A percentile compares a stretch with the other conserved stretches of the same genome.
phyloP scores from a whole-genome alignment of 1,284 basidiomycete species.

The Ustilago esculenta region DNA sequence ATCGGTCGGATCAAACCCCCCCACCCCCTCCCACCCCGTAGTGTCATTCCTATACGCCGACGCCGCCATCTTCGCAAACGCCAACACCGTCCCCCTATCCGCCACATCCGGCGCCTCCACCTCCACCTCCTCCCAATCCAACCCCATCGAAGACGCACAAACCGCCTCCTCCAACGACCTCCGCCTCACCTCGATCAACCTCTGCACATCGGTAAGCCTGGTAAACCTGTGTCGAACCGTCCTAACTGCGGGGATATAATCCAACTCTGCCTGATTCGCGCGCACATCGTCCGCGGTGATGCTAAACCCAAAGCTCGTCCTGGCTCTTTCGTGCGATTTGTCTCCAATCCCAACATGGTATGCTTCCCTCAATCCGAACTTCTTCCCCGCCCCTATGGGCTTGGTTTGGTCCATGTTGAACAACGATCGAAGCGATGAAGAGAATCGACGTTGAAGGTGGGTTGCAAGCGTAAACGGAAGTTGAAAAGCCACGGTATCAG shows the following conservation, averaged over 20 bases:
- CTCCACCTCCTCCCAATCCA: slow-evolving; percentile 70
- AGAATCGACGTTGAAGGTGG: slow-evolving; percentile 20
- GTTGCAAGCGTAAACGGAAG: slow-evolving; percentile 26
- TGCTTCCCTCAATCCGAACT: slow-evolving; percentile 38
- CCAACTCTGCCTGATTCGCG: slow-evolving; percentile 8
- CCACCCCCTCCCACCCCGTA: slow-evolving; percentile 33
- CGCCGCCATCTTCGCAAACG: slow-evolving; percentile 91
- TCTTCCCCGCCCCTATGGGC: no score
- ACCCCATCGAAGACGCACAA: slow-evolving; percentile 36
- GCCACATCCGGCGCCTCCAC: slow-evolving; percentile 74
- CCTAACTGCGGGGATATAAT: slow-evolving; percentile 36
- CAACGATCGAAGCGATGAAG: slow-evolving; percentile 4
- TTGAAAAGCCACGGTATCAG: slow-evolving; percentile 6
- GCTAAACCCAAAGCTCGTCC: slow-evolving; percentile 24
- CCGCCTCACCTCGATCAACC: slow-evolving; percentile 42
- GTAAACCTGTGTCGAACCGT: slow-evolving; percentile 42
- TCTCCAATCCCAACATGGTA: slow-evolving; percentile 43
- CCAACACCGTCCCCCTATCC: slow-evolving; percentile 78
- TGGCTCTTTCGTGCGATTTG: slow-evolving; percentile 34
- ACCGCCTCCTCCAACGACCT: slow-evolving; percentile 37
- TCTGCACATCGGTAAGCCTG: slow-evolving; percentile 27
- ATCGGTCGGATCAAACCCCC: slow-evolving; percentile 70
- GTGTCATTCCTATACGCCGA: slow-evolving; percentile 77
- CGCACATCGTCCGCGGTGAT: slow-evolving; percentile 28
- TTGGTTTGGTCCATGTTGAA: not conserved